phyloP scores from a whole-genome alignment of 2,329 filamentous ascomycete species.

The Verticillium nubilum region DNA sequence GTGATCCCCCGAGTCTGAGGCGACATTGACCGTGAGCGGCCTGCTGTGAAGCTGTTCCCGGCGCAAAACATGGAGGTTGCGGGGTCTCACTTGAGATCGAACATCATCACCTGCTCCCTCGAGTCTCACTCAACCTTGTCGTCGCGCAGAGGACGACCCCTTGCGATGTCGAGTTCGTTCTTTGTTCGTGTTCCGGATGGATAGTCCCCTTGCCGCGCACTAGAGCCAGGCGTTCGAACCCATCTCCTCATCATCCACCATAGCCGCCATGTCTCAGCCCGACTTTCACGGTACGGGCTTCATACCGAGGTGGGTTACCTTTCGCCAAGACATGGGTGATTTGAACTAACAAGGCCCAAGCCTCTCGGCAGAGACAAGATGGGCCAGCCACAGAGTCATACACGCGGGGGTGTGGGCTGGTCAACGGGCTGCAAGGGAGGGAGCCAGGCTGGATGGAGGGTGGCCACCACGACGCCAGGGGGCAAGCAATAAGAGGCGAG shows the following conservation, averaged over 20 bases:
- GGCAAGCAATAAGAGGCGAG: background rate
- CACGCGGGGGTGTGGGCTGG: background rate
- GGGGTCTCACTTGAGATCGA: background rate
- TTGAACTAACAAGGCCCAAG: background rate
- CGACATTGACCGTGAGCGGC: background rate
- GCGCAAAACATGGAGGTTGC: background rate
- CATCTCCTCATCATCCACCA: background rate
- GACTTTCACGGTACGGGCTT: background rate
- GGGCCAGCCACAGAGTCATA: background rate
- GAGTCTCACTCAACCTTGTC: background rate
- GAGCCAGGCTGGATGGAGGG: background rate
- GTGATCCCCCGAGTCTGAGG: background rate
- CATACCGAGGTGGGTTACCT: background rate
- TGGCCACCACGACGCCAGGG: background rate
- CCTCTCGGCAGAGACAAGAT: background rate
- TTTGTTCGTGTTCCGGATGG: background rate
- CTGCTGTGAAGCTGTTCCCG: background rate
- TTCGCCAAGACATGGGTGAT: background rate
- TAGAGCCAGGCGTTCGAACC: background rate
- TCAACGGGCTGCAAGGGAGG: background rate
- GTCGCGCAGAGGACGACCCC: background rate
- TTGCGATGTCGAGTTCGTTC: background rate
- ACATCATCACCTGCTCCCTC: background rate
- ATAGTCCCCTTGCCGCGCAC: background rate
- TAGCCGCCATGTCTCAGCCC: background rate